Percentiles rank a stretch among this genome's conserved stretches.
phyloP scores from a whole-genome alignment of 2,329 filamentous ascomycete genomes.

The Aspergillus oerlinghausenensis region DNA sequence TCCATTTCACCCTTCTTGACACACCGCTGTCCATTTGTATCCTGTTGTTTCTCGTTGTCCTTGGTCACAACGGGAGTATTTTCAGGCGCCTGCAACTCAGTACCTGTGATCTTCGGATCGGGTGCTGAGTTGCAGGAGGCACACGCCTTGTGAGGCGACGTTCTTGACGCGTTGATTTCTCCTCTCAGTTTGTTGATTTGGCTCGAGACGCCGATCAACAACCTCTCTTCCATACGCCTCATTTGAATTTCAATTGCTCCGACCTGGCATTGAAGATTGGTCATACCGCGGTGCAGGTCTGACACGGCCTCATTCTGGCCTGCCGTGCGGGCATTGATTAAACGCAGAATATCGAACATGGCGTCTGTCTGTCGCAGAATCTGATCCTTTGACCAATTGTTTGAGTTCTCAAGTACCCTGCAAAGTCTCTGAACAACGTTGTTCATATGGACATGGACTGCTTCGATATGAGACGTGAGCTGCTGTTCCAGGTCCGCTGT shows the following conservation, averaged over 20 bases:
- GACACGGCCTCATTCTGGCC: conserved; percentile 11
- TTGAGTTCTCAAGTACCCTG: conserved; percentile 14
- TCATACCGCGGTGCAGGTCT: conserved; percentile 8
- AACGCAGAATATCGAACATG: conserved; percentile 12
- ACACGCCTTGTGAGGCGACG: neutral
- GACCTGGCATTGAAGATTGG: conserved; percentile 12
- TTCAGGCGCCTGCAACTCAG: conserved; percentile 1
- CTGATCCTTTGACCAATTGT: conserved; percentile 20
- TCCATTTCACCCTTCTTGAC: neutral
- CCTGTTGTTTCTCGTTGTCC: neutral
- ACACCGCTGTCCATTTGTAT: neutral
- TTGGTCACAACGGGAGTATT: neutral
- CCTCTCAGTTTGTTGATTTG: conserved; percentile 11
- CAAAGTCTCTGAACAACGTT: conserved; percentile 8
- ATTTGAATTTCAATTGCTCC: conserved; percentile 7
- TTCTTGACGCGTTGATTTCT: conserved; percentile 7
- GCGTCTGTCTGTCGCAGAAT: conserved; percentile 16
- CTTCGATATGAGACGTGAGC: conserved; percentile 12
- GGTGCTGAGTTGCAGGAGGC: conserved; percentile 1
- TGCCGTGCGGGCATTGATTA: conserved; percentile 10
- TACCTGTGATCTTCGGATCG: neutral
- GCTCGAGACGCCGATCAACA: conserved; percentile 5
- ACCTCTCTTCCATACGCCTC: conserved; percentile 8
- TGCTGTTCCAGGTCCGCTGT: conserved; percentile 20
- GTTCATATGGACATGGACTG: conserved; percentile 20